Evolutionary conservation across 2,329 filamentous ascomycete genomes (phyloP), one percentile per base, ranked within the genome.

Genomic region (Biscogniauxia mediterranea): DNA sequence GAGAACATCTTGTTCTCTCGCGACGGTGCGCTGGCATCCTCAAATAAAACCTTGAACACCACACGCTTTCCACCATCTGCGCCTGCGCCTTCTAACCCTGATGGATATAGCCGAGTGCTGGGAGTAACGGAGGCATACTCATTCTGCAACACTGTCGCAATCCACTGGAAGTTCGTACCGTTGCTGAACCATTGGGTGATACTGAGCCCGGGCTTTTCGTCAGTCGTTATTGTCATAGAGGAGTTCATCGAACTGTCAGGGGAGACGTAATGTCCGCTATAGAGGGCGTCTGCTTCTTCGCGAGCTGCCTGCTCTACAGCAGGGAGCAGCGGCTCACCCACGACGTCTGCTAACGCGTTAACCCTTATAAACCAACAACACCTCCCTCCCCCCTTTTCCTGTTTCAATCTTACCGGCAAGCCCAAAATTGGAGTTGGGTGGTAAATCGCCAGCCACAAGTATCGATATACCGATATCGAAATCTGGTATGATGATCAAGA

Each of bases 401-500:
- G 32, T 2, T 15, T 46, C 28, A 42, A 51, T 19, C 62, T 6
- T 66, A 70, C 69, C 73, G 28, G 71, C 63, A 50, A 74, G 61
- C 28, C 66, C 54, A 59, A 73, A 74, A 28, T 69, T 71, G 6
- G 65, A 64, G 50, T 75, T 74, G 7, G 64, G 64, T 1, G 71
- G 67, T 13, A 72, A 54, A 7, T 68, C 59, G 15, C 75, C 77
- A 9, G 77, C 79, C 1, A 73, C 64, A 0, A 81, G 69, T 19
- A 80, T 67, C 1, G 70, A 72, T 60, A 81, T 77, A 0, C 79
- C 79, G 15, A 78, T 69, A 54, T 77, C 73, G 55, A 74, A 79
- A 60, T 81, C 78, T 0, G 78, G 79, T 2, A 81, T 62, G 5
- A 82, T 66, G 1, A 74, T 74, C 0, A 82, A 57, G 8, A 75